Percentiles rank a stretch among this genome's conserved stretches.
phyloP scores from a whole-genome alignment of 306 rosid species.

The Vigna mungo region DNA sequence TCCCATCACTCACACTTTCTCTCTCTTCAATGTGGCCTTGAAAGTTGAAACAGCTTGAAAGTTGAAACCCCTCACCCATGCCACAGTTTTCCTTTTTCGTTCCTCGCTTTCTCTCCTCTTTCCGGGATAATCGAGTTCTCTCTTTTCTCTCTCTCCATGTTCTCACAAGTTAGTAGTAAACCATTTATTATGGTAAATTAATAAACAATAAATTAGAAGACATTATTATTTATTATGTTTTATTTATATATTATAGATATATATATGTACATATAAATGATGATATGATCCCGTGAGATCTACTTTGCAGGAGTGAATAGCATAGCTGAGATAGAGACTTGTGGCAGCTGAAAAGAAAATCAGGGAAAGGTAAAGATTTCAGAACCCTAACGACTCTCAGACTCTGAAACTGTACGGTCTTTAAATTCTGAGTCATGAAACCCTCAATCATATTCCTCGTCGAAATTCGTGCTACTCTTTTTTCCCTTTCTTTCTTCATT shows the following conservation, averaged over 20 bases:
- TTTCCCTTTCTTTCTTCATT: not conserved
- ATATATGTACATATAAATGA: not conserved
- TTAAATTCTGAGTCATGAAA: not conserved
- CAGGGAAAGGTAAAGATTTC: slow-evolving; percentile 51
- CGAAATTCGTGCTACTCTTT: slow-evolving; percentile 31
- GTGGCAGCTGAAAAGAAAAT: slow-evolving; percentile 46
- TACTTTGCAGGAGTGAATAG: slow-evolving; percentile 51
- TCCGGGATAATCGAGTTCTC: slow-evolving; percentile 31
- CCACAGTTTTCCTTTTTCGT: slow-evolving; percentile 22
- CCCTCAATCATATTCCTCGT: slow-evolving; percentile 45
- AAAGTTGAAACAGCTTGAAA: slow-evolving; percentile 43
- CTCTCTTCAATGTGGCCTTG: slow-evolving; percentile 65
- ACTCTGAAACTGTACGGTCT: slow-evolving; percentile 12
- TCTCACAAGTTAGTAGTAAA: not conserved
- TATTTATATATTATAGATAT: no score
- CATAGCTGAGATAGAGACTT: slow-evolving; percentile 33
- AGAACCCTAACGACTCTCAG: slow-evolving; percentile 55
- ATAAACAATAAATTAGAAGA: not conserved
- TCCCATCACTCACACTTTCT: slow-evolving; percentile 49
- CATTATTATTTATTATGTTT: slow-evolving; percentile 1
- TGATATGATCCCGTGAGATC: slow-evolving; percentile 57
- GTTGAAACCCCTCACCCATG: slow-evolving; percentile 40
- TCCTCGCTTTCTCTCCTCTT: slow-evolving; percentile 21
- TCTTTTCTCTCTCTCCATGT: slow-evolving; percentile 5
- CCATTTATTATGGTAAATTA: slow-evolving; percentile 18